These are phyloP conservation scores for Curvularia sp. DNA, from an alignment of 2,329 filamentous ascomycete species.

Conservation along the genomic window DNA sequence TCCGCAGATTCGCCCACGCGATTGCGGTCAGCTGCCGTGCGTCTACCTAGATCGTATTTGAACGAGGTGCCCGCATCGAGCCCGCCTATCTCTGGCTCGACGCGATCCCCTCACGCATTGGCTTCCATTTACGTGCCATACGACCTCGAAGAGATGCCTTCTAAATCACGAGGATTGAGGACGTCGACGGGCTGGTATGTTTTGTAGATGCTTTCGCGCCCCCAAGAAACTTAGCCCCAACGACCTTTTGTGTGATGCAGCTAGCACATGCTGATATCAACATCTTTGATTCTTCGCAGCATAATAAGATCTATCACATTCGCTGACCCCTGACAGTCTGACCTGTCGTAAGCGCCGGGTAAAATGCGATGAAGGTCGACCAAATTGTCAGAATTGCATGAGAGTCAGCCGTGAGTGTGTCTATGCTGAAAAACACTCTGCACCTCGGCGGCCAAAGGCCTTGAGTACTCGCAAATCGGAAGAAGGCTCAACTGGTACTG, in stretches of 20 bases:
- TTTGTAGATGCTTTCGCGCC: constrained; percentile 1
- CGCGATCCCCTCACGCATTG: constrained; percentile 10
- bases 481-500: constrained; percentile 12
- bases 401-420: constrained; percentile 54
- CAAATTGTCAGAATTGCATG: constrained; percentile 53
- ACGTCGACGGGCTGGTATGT: constrained; percentile 55
- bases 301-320: background rate
- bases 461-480: constrained; percentile 23
- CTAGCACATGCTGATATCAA: background rate
- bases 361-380: constrained; percentile 60
- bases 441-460: constrained; percentile 18
- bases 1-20: constrained; percentile 11
- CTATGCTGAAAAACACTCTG: constrained; percentile 37
- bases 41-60: constrained; percentile 9
- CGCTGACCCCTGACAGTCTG: constrained; percentile 39
- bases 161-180: constrained; percentile 54
- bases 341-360: constrained; percentile 59
- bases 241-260: too few relatives aligned
- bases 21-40: constrained; percentile 14
- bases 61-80: constrained; percentile 19
- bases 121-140: constrained; percentile 7
- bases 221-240: background rate
- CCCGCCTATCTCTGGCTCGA: constrained; percentile 12
- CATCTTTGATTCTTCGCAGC: background rate
- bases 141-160: constrained; percentile 38